Evolutionary conservation across 768 basidiomycete genomes (phyloP), one percentile per base, ranked within the genome.

Genomic region (Thelephora ganbajun): DNA sequence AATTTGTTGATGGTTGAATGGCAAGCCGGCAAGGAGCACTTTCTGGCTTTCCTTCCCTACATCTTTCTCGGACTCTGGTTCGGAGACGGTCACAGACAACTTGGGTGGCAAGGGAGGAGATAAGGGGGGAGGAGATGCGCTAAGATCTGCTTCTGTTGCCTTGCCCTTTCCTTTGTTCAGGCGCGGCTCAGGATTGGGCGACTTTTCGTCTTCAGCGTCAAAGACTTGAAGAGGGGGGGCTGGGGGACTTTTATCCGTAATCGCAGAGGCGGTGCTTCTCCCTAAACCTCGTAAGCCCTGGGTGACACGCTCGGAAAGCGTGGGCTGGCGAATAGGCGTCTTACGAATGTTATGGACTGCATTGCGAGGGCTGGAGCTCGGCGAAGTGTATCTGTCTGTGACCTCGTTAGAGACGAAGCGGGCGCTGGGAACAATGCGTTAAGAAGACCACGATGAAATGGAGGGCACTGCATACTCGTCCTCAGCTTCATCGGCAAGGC

Each of bases 401-500:
- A 53, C 57, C 42, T 66, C 64, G 56, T 73, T 80, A 6, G 91
- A 91, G 5, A 89, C 88, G 57, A 94, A 94, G 57, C 87, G 89
- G 36, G 77, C 86, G 61, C 91, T 94, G 57, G 45, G 14, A 35
- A 51, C 52, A 48, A 51, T 47, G 47, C 35, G 35, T 34, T 54
- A 22, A 59, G 30, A 14, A 16, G 39, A 18, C 39, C 9, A 41
- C 14, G 39, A 41, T 39, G 22, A 33, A 19, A 35, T 6, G 11
- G 39, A 53, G 50, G 43, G 1, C 5, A 35, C 26, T 23, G 70
- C 89, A 57, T 63, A 94, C 92, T 94, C 91, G 60, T 96, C 92
- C 60, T 90, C 90, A 6, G 83, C 82, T 58, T 96, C 92, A 56
- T 96, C 92, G 13, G 92, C 91, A 35, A 76, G 75, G 47, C 87